Base-by-base conservation (phyloP, 1,139 yeast species). In the Candida sojae region DNA sequence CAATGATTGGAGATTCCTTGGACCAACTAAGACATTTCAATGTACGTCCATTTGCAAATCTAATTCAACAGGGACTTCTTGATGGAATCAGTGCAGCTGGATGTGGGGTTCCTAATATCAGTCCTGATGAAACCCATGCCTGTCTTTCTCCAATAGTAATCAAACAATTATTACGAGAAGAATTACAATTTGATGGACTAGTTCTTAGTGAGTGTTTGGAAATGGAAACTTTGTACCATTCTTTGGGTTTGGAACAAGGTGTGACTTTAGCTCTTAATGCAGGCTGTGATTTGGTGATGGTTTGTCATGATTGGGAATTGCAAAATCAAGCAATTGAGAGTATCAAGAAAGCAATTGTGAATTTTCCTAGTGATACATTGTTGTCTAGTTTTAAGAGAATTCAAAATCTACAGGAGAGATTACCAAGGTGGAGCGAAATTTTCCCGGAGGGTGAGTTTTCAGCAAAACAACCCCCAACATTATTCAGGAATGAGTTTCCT, bases 21-120 rank as follows among this genome's bases (percentile, higher is more conserved):
- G 81, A 76, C 42, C 86, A 82, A 59, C 68, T 83, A 37, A 77
- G 77, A 48, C 71, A 73, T 39, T 75, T 75, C 54, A 79, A 81
- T 54, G 65, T 77, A 45, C 68, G 77, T 12, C 87, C 88, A 2
- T 83, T 82, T 57, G 75, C 76, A 11, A 69, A 71, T 46, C 67
- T 82, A 42, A 77, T 81, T 39, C 72, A 77, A 42, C 75, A 70
- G 39, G 72, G 71, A n/a, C 51, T 73, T 6, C 63, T 83, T 38
- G 87, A 83, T 59, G 83, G 87, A 0, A 66, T 82, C 28, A 72
- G 79, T 65, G 86, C 81, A 4, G 84, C 87, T n/a, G 87, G 87
- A 4, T 83, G 86, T 53, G 86, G 86, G 4, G 78, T 83, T n/a
- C 88, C 88, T 1, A 78, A 81, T 44, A 75, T 83, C 13, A 73